A percentile compares a stretch with the other conserved stretches of the same genome.
These are phyloP conservation scores for Dryas alaskensis DNA, from an alignment of 306 rosid species.

Conservation along the genomic window DNA sequence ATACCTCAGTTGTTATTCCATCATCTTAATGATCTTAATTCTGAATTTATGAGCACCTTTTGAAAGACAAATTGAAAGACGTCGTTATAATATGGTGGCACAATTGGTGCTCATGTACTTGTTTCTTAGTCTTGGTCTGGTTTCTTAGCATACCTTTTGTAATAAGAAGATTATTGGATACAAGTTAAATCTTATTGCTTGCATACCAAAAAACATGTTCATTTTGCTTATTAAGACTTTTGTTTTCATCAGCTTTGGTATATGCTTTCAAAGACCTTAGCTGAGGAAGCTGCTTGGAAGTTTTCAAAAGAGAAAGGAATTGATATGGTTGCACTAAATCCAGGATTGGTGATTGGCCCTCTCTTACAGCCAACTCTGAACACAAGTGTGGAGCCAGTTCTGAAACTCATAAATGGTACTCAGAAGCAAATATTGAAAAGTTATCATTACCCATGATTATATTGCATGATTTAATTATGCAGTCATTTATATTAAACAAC, in stretches of 20 bases:
- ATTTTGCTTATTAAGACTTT: background rate
- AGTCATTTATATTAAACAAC: background rate
- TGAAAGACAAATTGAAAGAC: background rate
- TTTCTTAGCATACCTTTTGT: background rate
- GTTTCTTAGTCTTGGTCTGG: background rate
- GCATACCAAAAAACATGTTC: background rate
- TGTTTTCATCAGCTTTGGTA: conserved; percentile 25
- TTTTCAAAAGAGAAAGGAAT: conserved; percentile 7
- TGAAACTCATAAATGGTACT: conserved; percentile 2
- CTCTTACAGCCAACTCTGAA: conserved; percentile 27
- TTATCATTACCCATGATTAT: background rate
- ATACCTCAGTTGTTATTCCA: background rate
- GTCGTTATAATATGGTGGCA: background rate
- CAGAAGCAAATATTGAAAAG: background rate
- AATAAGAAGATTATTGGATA: background rate
- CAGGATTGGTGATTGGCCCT: conserved; percentile 20
- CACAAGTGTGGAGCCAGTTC: background rate
- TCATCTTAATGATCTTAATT: background rate
- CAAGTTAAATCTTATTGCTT: background rate
- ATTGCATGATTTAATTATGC: background rate
- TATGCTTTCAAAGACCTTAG: conserved; percentile 25
- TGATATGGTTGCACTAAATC: conserved; percentile 5
- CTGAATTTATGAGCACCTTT: background rate
- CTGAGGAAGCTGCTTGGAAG: conserved; percentile 24
- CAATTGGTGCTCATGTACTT: background rate